Evolutionary conservation across 2,329 filamentous ascomycete species (phyloP).

Genomic region (Gnomoniopsis smithogilvyi): DNA sequence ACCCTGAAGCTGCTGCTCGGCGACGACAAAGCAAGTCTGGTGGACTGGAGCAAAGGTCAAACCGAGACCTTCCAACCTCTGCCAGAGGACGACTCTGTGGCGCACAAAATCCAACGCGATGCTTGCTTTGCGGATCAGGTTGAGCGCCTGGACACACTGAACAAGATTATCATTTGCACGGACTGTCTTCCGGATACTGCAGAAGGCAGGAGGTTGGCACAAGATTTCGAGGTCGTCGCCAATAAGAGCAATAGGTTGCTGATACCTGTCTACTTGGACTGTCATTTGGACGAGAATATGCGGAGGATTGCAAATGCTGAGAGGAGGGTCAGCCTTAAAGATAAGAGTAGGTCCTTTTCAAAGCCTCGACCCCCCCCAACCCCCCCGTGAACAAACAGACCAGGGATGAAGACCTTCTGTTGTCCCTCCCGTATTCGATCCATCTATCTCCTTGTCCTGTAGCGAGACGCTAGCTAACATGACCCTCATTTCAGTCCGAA

Average conservation of each 20-base stretch:
- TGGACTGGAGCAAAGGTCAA: constrained; percentile 16
- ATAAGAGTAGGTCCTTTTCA: constrained; percentile 14
- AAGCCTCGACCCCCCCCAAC: background rate
- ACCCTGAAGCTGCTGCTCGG: constrained; percentile 29
- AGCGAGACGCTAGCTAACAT: background rate
- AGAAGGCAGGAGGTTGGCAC: constrained; percentile 21
- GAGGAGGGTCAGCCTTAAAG: constrained; percentile 21
- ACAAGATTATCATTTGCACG: constrained; percentile 26
- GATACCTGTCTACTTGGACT: constrained; percentile 26
- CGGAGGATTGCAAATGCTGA: constrained; percentile 21
- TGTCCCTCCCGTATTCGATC: too few relatives aligned
- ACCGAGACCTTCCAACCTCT: constrained; percentile 10
- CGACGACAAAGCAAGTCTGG: constrained; percentile 27
- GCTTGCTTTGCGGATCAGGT: constrained; percentile 25
- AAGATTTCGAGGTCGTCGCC: constrained; percentile 24
- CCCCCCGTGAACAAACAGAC: background rate
- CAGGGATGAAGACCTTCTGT: too few relatives aligned
- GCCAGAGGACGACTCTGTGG: constrained; percentile 4
- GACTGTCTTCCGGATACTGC: constrained; percentile 26
- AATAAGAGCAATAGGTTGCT: constrained; percentile 24
- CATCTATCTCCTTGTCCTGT: too few relatives aligned
- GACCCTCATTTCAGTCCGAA: constrained; percentile 4
- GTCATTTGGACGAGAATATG: constrained; percentile 22
- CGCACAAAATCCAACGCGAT: constrained; percentile 16
- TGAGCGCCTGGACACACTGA: constrained; percentile 16